Conservation (phyloP, 352 stramenopile genomes). For the Phytophthora aleatoria region DNA sequence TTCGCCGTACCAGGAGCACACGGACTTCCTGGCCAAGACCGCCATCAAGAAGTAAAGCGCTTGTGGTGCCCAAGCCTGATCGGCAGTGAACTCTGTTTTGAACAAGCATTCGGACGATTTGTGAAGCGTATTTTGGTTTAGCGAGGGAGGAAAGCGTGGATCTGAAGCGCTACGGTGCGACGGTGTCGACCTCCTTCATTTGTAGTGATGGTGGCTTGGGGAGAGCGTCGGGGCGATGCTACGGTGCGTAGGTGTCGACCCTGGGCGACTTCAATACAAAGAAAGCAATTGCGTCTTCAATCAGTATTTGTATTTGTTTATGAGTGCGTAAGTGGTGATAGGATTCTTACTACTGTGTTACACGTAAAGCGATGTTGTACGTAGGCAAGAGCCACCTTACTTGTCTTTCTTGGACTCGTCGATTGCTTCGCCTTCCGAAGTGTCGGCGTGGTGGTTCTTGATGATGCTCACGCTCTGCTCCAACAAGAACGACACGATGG, state of each 20-base stretch:
- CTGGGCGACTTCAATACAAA: slow-evolving; percentile 35
- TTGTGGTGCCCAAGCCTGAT: slow-evolving; percentile 12
- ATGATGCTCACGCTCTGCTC: slow-evolving; percentile 60
- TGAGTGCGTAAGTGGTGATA: too few relatives aligned
- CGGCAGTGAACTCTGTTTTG: slow-evolving; percentile 34
- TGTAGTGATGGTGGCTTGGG: slow-evolving; percentile 44
- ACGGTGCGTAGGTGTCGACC: slow-evolving; percentile 93
- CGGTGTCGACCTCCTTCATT: slow-evolving; percentile 86
- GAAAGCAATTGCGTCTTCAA: slow-evolving; percentile 28
- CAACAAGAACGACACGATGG: slow-evolving; percentile 61
- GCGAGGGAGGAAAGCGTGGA: slow-evolving; percentile 73
- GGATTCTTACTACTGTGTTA: too few relatives aligned
- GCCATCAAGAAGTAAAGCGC: slow-evolving; percentile 87
- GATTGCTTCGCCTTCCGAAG: not conserved
- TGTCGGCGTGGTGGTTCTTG: slow-evolving; percentile 26
- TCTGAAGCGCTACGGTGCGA: slow-evolving; percentile 89
- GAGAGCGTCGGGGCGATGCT: slow-evolving; percentile 88
- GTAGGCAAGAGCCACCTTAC: slow-evolving; percentile 11
- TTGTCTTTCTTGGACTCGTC: slow-evolving; percentile 57
- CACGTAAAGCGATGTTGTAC: too few relatives aligned
- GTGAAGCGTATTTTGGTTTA: slow-evolving; percentile 29
- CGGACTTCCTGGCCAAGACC: slow-evolving; percentile 99
- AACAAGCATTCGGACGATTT: slow-evolving; percentile 37
- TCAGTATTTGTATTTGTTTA: not conserved
- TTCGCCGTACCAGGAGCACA: slow-evolving; percentile 99